These are phyloP conservation scores for Diaporthe sp. DNA, from an alignment of 2,329 filamentous ascomycete genomes.

Conservation along the genomic window DNA sequence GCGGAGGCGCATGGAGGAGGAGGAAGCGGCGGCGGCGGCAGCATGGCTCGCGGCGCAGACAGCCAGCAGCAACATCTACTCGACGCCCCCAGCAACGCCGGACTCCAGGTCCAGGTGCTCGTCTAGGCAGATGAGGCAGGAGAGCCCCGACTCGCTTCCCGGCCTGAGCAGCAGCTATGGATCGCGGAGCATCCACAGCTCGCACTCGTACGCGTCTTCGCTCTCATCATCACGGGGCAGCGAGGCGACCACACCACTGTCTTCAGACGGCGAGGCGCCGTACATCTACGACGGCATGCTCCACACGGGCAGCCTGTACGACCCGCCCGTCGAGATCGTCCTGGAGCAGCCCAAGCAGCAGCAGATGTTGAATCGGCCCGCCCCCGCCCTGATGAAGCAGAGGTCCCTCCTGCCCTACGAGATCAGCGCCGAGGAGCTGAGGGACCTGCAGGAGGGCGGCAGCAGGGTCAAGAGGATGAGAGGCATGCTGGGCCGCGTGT, in stretches of 20 bases:
- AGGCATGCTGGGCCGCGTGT: constrained; percentile 65
- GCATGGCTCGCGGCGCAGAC: constrained; percentile 38
- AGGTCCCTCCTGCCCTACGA: constrained; percentile 62
- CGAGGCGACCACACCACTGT: constrained; percentile 61
- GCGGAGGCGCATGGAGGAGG: constrained; percentile 44
- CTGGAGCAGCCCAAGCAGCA: constrained; percentile 44
- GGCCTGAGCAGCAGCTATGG: constrained; percentile 54
- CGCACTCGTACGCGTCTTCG: constrained; percentile 55
- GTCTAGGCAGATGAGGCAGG: constrained; percentile 27
- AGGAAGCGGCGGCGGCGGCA: constrained; percentile 48
- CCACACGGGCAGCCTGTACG: constrained; percentile 55
- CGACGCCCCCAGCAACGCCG: constrained; percentile 59
- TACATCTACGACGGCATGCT: constrained; percentile 49
- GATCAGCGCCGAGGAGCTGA: constrained; percentile 63
- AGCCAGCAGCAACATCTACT: constrained; percentile 49
- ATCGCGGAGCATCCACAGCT: constrained; percentile 57
- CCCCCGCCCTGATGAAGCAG: constrained; percentile 37
- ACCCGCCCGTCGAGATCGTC: constrained; percentile 60
- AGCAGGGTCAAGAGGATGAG: constrained; percentile 58
- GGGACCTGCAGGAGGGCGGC: constrained; percentile 58
- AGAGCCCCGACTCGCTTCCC: constrained; percentile 43
- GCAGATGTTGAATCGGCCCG: constrained; percentile 35
- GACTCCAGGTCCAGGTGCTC: constrained; percentile 50
- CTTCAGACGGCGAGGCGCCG: constrained; percentile 53
- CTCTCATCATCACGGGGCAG: constrained; percentile 44